Evolutionary conservation across 1,139 yeast genomes (phyloP), one percentile per base, ranked within the genome.

Genomic region (Pichia cactophila): DNA sequence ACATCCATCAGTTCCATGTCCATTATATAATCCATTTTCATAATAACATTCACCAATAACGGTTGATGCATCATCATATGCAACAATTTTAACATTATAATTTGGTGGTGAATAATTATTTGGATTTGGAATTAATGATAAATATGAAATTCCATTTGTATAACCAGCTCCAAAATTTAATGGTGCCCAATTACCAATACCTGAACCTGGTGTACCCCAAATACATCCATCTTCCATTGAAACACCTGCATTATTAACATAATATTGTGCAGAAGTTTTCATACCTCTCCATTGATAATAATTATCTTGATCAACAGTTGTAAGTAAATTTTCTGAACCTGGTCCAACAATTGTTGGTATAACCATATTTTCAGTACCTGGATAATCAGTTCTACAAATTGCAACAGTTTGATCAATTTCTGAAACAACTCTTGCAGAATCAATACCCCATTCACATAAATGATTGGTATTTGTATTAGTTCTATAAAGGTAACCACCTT

Each of bases 301-400:
- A 52, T 69, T 58, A 56, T 73, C 77, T 61, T 78, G 74, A 65
- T 82, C 79, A 54, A 83, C 89, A 57, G 81, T 85, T 46, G 88
- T 73, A 55, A 81, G 75, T 52, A 83, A 81, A 53, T 75, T 69
- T 49, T 75, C 62, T 38, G 70, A 62, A 58, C 88, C 88, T 48
- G 81, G 81, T 46, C 69, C 63, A 57, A 85, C 83, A 63, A 77
- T 76, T 52, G 90, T 82, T 69, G 94, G 92, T 56, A 84, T 75
- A 65, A 78, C 86, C 94, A 85, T 85, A 72, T 83, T 84, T 73
- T 85, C 94, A 52, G 92, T 80, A 73, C 92, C 92, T 65, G 94
- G 92, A 72, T 85, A 85, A 69, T 85, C 94, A 55, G 94, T 85
- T 78, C 90, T 81, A 71, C 94, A 85, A 58, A 85, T 75, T 50